Base-by-base conservation (phyloP, 2,329 filamentous ascomycete genomes). In the Grosmannia penicillata region DNA sequence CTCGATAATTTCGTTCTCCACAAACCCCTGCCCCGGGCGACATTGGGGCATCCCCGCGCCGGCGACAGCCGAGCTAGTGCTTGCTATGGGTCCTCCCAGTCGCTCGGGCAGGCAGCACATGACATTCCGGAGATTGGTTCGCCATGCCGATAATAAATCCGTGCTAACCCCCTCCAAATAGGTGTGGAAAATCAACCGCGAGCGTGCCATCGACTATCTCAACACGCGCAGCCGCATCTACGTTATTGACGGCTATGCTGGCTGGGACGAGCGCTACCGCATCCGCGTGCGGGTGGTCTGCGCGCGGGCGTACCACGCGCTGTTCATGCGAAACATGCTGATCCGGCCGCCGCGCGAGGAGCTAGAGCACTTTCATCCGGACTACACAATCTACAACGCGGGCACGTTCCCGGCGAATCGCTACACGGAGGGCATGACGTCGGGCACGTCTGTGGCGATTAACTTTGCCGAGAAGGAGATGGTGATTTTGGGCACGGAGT, bases 251-350 rank as follows among this genome's bases (percentile, higher is more conserved):
- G 91, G 91, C 48, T 98, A 80, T 59, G 91, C 91, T 50, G 91
- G 91, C 60, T 98, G 91, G 91, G 91, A 98, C 54, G 81, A 93
- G 70, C 87, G 91, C 62, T 98, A 98, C 72, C 76, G 87, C 50
- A 96, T 98, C 67, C 83, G 79, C 55, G 91, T 98, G 53, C 87
- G 91, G 56, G 89, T 98, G 48, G 87, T 98, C 57, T 98, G 91
- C 68, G 91, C 91, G 50, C 87, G 91, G 59, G 91, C 91, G 63
- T 98, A 98, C 74, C 91, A 98, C 74, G 91, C 91, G 46, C 77
- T 98, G 48, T 98, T 98, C 78, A 98, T 98, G 91, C 84, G 87
- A 58, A 98, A 98, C 74, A 98, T 98, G 91, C 82, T 98, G 57
- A 98, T 98, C 70, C 82, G 91, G 52, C 91, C 91, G 47, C 70